These are phyloP conservation scores for Citrus australasica DNA, from an alignment of 345 rosid species.

Conservation along the genomic window DNA sequence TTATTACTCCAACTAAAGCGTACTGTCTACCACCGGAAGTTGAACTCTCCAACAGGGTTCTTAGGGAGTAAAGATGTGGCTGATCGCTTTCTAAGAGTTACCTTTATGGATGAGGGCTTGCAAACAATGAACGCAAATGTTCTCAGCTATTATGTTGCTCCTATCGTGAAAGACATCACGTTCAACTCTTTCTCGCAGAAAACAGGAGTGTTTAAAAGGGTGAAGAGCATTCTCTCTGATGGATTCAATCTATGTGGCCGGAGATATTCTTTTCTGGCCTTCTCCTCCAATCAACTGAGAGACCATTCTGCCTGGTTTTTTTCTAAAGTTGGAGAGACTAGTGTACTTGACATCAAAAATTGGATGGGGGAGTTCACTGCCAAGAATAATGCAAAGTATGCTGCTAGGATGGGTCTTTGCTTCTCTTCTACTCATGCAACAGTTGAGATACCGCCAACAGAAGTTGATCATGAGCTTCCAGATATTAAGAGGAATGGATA, in stretches of 20 bases:
- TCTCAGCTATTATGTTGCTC: constrained; percentile 57
- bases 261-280: constrained; percentile 74
- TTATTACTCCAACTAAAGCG: constrained; percentile 76
- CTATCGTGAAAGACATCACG: constrained; percentile 57
- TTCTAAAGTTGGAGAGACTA: constrained; percentile 50
- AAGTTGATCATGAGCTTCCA: constrained; percentile 49
- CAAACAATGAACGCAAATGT: constrained; percentile 59
- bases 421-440: constrained; percentile 87
- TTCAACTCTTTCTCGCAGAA: constrained; percentile 48
- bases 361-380: constrained; percentile 84
- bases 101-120: constrained; percentile 90
- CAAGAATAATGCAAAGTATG: constrained; percentile 73
- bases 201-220: constrained; percentile 50
- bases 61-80: constrained; percentile 54
- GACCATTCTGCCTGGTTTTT: constrained; percentile 92
- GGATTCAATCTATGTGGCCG: constrained; percentile 77
- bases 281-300: constrained; percentile 86
- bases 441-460: constrained; percentile 52
- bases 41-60: constrained; percentile 85
- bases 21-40: constrained; percentile 83
- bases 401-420: constrained; percentile 92
- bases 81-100: constrained; percentile 74
- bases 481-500: constrained; percentile 58
- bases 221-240: constrained; percentile 50
- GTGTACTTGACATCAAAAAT: constrained; percentile 34